A percentile compares a stretch with the other conserved stretches of the same genome.
Conservation (phyloP, 306 rosid genomes). For the Trifolium repens region DNA sequence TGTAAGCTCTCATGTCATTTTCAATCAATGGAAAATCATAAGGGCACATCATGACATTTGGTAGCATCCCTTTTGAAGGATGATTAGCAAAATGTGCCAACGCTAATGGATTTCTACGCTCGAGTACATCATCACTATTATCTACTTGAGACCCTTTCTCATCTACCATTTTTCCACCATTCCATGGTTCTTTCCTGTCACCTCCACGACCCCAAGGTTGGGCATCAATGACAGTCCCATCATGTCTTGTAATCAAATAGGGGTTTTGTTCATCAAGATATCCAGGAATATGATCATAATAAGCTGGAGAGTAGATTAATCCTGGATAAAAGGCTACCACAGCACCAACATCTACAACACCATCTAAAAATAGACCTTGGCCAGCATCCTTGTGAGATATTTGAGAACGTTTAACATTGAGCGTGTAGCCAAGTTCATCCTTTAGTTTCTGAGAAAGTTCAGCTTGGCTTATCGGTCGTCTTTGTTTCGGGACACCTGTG, state of each 20-base stretch:
- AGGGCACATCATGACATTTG: slow-evolving; percentile 91
- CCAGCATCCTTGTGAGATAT: slow-evolving; percentile 80
- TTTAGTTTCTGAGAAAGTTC: slow-evolving; percentile 66
- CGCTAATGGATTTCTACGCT: slow-evolving; percentile 84
- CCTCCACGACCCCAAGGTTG: slow-evolving; percentile 86
- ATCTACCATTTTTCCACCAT: slow-evolving; percentile 49
- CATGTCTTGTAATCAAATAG: slow-evolving; percentile 81
- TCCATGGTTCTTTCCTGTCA: slow-evolving; percentile 57
- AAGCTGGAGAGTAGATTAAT: slow-evolving; percentile 69
- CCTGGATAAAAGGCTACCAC: slow-evolving; percentile 90
- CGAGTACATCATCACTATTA: slow-evolving; percentile 52
- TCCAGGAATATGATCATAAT: slow-evolving; percentile 81
- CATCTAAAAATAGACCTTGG: slow-evolving; percentile 76
- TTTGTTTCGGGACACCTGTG: slow-evolving; percentile 66
- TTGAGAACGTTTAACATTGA: slow-evolving; percentile 71
- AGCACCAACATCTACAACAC: slow-evolving; percentile 76
- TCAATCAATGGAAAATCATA: slow-evolving; percentile 86
- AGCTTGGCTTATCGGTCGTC: slow-evolving; percentile 47
- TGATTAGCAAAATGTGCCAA: slow-evolving; percentile 86
- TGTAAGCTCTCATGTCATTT: slow-evolving; percentile 69
- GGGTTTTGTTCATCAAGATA: slow-evolving; percentile 77
- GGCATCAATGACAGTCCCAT: slow-evolving; percentile 76
- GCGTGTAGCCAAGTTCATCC: slow-evolving; percentile 71
- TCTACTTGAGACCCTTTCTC: slow-evolving; percentile 54
- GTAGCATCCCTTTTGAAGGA: slow-evolving; percentile 76